Base-by-base conservation (phyloP, 768 basidiomycete species). In the Mrakia blollopis region DNA sequence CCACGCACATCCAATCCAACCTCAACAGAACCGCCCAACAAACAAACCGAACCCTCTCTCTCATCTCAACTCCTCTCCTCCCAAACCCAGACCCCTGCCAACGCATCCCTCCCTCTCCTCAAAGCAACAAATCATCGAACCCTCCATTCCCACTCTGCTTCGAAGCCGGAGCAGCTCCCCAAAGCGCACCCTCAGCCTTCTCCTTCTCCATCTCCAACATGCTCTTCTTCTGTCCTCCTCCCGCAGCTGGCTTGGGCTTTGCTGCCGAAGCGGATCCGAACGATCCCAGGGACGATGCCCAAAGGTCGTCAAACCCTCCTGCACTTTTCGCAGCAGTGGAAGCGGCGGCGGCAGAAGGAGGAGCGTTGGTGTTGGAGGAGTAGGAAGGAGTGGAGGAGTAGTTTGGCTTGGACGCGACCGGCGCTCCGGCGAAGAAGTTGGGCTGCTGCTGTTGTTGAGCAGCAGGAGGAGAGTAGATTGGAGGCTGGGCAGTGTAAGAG, bases 191-290 rank as follows among this genome's bases (percentile, higher is more conserved):
- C 82, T 87, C 88, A 3, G 89, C 87, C 85, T 94, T 94, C 85
- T 96, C 94, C 84, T 89, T 90, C 85, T 93, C 91, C 79, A 97
- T 82, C 81, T 93, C 94, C 83, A 91, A 91, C 81, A 96, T 95
- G 62, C 90, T 91, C 86, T 94, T 93, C 54, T 86, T 86, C n/a
- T 35, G n/a, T 23, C 62, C 57, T 21, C 52, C 72, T 18, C 70
- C 67, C n/a, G 30, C 28, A 37, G n/a, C 37, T 0, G 47, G n/a
- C 57, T 83, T 81, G 52, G 89, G 78, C 80, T 81, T 87, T 82
- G 81, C 71, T 10, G 84, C 77, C 30, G 86, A 50, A 50, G 16
- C 82, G 57, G 79, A 57, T 61, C 71, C 78, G 61, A 74, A 78
- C 76, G 67, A 80, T 11, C 74, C 79, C 18, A 81, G 78, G n/a